Evolutionary conservation across 805 yeast species (phyloP).

Genomic region (Pichia eremophila): DNA sequence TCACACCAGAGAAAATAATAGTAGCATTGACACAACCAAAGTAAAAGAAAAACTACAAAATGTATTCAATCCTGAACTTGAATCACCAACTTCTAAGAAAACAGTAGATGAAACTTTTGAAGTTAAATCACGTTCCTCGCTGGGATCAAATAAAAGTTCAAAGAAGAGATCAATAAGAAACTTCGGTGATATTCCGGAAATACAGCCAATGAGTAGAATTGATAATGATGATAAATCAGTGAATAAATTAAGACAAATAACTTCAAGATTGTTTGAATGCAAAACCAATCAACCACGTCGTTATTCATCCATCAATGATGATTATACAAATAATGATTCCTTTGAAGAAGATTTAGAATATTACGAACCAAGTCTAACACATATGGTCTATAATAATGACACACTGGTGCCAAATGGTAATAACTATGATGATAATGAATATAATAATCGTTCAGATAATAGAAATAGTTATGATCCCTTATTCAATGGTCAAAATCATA

Average conservation of each 20-base stretch:
- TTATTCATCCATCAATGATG: slow-evolving; percentile 45
- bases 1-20: not conserved
- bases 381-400: not conserved
- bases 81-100: not conserved
- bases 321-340: slow-evolving; percentile 36
- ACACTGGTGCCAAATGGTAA: not conserved
- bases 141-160: slow-evolving; percentile 12
- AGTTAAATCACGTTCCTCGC: slow-evolving; percentile 14
- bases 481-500: not conserved
- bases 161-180: slow-evolving; percentile 7
- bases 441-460: not conserved
- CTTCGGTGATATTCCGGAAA: not conserved
- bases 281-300: slow-evolving; percentile 66
- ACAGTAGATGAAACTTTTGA: slow-evolving; percentile 10
- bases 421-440: slow-evolving; percentile 6
- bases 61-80: not conserved
- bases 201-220: slow-evolving; percentile 3
- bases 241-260: slow-evolving; percentile 39
- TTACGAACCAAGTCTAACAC: slow-evolving; percentile 7
- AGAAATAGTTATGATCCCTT: not conserved
- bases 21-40: not conserved
- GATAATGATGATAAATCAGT: slow-evolving; percentile 4
- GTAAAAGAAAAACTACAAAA: slow-evolving; percentile 1
- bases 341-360: slow-evolving; percentile 39
- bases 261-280: slow-evolving; percentile 64